phyloP scores from a whole-genome alignment of 345 rosid species.

The Pseudoturritis turrita region DNA sequence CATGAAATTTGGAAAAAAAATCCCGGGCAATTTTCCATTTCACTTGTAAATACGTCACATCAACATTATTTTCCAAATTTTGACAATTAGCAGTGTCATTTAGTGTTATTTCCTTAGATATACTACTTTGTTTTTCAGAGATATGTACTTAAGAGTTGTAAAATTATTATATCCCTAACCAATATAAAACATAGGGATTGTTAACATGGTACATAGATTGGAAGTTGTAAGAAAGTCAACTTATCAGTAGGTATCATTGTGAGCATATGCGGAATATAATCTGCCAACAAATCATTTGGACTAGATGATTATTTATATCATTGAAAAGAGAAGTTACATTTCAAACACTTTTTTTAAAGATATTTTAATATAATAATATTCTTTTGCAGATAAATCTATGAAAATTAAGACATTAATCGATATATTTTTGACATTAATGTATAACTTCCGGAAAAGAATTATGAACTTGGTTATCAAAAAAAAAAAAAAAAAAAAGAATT shows the following conservation, averaged over 20 bases:
- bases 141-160: background rate
- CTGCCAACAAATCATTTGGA: background rate
- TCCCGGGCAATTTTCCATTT: no score
- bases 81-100: no score
- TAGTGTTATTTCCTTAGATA: no score
- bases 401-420: background rate
- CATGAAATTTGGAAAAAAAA: no score
- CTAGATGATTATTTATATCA: background rate
- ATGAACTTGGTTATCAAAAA: no score
- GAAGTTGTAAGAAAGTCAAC: slow-evolving; percentile 20
- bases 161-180: background rate
- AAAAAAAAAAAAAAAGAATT: no score
- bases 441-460: background rate
- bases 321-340: background rate
- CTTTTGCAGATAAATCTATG: no score
- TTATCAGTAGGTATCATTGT: slow-evolving; percentile 8
- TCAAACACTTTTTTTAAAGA: background rate
- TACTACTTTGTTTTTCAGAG: background rate
- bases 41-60: no score
- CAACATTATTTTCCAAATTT: no score
- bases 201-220: background rate
- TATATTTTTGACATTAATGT: no score
- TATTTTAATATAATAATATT: background rate
- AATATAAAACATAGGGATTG: background rate
- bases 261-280: slow-evolving; percentile 6